phyloP scores from a whole-genome alignment of 2,329 filamentous ascomycete genomes.

The Aspergillus luchuensis region DNA sequence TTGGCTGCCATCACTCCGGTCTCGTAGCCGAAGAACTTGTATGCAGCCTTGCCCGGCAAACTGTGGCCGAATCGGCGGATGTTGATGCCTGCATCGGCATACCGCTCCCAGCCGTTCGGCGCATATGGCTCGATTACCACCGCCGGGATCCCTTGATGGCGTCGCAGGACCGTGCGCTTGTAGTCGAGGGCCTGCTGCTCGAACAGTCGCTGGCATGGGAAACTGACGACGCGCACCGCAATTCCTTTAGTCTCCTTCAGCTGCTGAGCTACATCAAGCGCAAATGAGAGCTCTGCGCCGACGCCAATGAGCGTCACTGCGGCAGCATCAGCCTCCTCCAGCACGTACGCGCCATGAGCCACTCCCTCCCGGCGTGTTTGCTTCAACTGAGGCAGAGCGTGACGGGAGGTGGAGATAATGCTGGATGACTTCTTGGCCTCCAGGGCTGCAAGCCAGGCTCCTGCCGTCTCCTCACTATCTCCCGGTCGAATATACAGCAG shows the following conservation, averaged over 20 bases:
- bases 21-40: constrained; percentile 23
- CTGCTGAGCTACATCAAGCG: constrained; percentile 45
- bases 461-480: constrained; percentile 58
- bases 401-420: constrained; percentile 50
- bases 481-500: constrained; percentile 62
- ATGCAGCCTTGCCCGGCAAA: constrained; percentile 21
- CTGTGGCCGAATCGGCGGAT: constrained; percentile 19
- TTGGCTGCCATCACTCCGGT: constrained; percentile 13
- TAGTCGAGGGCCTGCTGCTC: constrained; percentile 51
- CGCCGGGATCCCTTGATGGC: constrained; percentile 42
- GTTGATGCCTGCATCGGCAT: constrained; percentile 42
- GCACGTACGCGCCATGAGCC: constrained; percentile 46
- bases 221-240: constrained; percentile 51
- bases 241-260: constrained; percentile 44
- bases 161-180: constrained; percentile 45
- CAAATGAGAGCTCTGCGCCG: constrained; percentile 54
- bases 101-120: constrained; percentile 56
- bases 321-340: constrained; percentile 39
- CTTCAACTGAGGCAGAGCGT: constrained; percentile 44
- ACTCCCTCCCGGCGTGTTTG: constrained; percentile 43
- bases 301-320: constrained; percentile 53
- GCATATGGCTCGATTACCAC: constrained; percentile 56
- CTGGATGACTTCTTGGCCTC: constrained; percentile 41
- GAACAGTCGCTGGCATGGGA: constrained; percentile 55
- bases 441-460: constrained; percentile 47